Conservation (phyloP, 2,329 filamentous ascomycete genomes). For the Lecanoromycetidae sp. region DNA sequence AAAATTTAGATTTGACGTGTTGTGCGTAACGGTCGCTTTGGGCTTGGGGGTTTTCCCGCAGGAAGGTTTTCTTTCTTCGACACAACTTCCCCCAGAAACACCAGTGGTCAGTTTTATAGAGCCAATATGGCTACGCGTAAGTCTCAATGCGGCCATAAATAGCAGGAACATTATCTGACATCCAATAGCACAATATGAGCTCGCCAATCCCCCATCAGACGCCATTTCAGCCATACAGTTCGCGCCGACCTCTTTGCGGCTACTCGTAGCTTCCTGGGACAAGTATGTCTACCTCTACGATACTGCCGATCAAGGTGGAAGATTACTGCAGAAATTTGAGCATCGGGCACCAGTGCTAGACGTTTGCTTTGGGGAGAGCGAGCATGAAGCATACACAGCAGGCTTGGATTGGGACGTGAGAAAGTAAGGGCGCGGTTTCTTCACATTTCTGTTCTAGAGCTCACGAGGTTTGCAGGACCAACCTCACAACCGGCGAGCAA, state of each 20-base stretch:
- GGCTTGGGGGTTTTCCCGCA: not conserved
- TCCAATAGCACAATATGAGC: constrained; percentile 58
- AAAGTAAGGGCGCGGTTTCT: constrained; percentile 36
- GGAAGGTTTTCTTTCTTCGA: not conserved
- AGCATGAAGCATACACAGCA: constrained; percentile 72
- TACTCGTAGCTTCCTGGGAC: constrained; percentile 94
- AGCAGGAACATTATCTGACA: not conserved
- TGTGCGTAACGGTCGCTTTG: no score
- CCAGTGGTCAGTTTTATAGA: not conserved
- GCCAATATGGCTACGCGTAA: constrained; percentile 9
- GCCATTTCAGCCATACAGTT: constrained; percentile 79
- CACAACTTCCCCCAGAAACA: not conserved
- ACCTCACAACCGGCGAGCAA: constrained; percentile 60
- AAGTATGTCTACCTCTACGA: constrained; percentile 85
- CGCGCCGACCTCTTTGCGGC: constrained; percentile 61
- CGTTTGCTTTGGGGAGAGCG: constrained; percentile 75
- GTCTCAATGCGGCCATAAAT: not conserved
- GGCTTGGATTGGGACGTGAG: constrained; percentile 80
- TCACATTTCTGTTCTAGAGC: not conserved
- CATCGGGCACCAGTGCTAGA: constrained; percentile 79
- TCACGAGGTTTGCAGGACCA: constrained; percentile 38
- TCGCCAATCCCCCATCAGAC: constrained; percentile 71
- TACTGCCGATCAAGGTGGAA: constrained; percentile 45
- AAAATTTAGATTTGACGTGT: no score
- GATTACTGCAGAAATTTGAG: constrained; percentile 60